phyloP scores from a whole-genome alignment of 75 land plant genomes.

The Cunninghamia lanceolata region DNA sequence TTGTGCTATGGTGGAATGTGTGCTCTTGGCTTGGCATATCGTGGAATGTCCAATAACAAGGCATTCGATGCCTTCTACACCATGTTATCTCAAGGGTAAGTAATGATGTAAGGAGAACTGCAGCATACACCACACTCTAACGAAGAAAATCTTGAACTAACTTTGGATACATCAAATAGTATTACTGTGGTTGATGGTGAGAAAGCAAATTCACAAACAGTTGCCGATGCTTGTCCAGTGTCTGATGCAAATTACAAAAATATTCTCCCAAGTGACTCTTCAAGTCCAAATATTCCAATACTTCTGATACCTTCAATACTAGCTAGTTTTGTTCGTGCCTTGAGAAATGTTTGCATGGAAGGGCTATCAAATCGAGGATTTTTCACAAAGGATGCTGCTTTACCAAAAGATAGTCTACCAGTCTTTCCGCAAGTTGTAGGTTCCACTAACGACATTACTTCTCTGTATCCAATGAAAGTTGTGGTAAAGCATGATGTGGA shows the following conservation, averaged over 20 bases:
- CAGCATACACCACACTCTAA: not conserved
- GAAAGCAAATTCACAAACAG: not conserved
- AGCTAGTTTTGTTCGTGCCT: not conserved
- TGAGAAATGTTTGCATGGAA: not conserved
- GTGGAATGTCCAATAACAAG: too few relatives aligned
- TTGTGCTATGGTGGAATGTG: too few relatives aligned
- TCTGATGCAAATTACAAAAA: constrained; percentile 3
- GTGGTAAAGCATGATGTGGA: not conserved
- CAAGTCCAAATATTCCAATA: not conserved
- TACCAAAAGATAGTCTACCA: not conserved
- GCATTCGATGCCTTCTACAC: too few relatives aligned
- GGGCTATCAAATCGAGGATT: not conserved
- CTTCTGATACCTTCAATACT: not conserved
- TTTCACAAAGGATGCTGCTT: not conserved
- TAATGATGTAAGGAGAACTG: too few relatives aligned
- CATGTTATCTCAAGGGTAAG: too few relatives aligned
- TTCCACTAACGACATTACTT: not conserved
- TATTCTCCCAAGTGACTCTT: not conserved
- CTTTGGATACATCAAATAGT: not conserved
- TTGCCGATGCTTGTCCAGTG: not conserved
- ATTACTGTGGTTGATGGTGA: not conserved
- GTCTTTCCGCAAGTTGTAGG: not conserved
- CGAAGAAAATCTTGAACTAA: constrained; percentile 3
- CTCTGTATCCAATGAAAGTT: not conserved
- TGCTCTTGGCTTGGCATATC: too few relatives aligned